A percentile compares a stretch with the other conserved stretches of the same genome.
Evolutionary conservation across 345 rosid species (phyloP).

Genomic region (Syzygium jambos): DNA sequence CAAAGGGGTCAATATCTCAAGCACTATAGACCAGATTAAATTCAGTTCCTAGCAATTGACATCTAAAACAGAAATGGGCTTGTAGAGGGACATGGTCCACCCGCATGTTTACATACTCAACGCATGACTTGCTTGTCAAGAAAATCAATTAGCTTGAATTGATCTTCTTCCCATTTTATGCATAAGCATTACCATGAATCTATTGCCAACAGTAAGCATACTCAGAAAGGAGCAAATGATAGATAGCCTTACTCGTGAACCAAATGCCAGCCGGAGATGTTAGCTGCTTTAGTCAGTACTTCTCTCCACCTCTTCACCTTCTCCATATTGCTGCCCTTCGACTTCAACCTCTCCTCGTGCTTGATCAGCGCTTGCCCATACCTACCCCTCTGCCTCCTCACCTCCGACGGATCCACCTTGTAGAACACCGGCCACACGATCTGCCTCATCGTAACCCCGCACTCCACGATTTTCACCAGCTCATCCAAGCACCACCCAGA

Average conservation of each 20-base stretch:
- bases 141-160: too few relatives aligned
- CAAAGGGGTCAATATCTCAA: neutral
- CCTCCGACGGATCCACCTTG: slow-evolving; percentile 7
- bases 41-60: too few relatives aligned
- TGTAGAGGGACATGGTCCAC: too few relatives aligned
- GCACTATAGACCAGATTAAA: too few relatives aligned
- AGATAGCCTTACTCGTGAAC: neutral
- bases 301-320: slow-evolving; percentile 7
- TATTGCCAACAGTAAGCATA: neutral
- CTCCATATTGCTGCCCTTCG: neutral
- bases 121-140: neutral
- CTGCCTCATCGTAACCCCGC: neutral
- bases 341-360: neutral
- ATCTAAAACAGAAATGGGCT: too few relatives aligned
- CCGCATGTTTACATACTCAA: neutral
- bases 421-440: slow-evolving; percentile 11
- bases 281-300: neutral
- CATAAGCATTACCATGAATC: neutral
- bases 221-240: neutral
- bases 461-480: slow-evolving; percentile 4
- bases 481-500: slow-evolving; percentile 17
- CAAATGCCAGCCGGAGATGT: slow-evolving; percentile 1
- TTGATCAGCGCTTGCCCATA: neutral
- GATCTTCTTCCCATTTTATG: too few relatives aligned
- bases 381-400: slow-evolving; percentile 2